Evolutionary conservation across 2,329 filamentous ascomycete species (phyloP).

Genomic region (Verticillium isaacii): DNA sequence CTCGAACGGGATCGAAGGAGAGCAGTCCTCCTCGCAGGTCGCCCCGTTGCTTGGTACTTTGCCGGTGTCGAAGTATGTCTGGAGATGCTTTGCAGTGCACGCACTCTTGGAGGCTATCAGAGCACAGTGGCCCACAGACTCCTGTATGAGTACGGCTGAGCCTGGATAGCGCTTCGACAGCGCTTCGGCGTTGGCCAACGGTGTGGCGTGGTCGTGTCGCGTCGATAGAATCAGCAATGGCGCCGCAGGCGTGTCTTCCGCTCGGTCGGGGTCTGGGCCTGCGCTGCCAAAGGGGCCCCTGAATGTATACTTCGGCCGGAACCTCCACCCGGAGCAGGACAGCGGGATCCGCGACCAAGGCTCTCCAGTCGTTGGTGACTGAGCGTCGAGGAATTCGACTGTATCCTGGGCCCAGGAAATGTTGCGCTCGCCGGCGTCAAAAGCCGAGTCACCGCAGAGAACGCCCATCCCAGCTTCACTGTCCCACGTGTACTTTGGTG

Average conservation of each 20-base stretch:
- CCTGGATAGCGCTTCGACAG: conserved; percentile 21
- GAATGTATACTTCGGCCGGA: conserved; percentile 35
- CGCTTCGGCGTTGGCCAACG: conserved; percentile 28
- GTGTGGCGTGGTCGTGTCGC: conserved; percentile 40
- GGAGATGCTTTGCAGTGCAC: conserved; percentile 10
- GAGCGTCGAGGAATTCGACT: conserved; percentile 17
- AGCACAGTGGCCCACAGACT: conserved; percentile 23
- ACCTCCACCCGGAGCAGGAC: conserved; percentile 30
- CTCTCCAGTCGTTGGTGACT: conserved; percentile 25
- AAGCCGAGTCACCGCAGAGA: conserved; percentile 29
- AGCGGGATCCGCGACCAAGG: conserved; percentile 31
- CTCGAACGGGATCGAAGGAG: conserved; percentile 3
- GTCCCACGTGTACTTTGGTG: background rate
- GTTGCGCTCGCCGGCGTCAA: conserved; percentile 14
- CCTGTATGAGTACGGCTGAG: conserved; percentile 22
- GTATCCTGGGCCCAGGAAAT: conserved; percentile 23
- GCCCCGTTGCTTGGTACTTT: conserved; percentile 18
- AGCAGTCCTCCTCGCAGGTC: conserved; percentile 15
- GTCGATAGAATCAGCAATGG: conserved; percentile 40
- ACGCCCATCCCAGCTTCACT: conserved; percentile 20
- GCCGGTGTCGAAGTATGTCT: conserved; percentile 22
- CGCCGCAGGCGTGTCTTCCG: conserved; percentile 27
- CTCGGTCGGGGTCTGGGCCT: conserved; percentile 13
- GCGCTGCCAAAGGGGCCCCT: conserved; percentile 26
- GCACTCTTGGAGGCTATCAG: conserved; percentile 8